Base-by-base conservation (phyloP, 805 yeast genomes). In the Metschnikowia lochheadii region DNA sequence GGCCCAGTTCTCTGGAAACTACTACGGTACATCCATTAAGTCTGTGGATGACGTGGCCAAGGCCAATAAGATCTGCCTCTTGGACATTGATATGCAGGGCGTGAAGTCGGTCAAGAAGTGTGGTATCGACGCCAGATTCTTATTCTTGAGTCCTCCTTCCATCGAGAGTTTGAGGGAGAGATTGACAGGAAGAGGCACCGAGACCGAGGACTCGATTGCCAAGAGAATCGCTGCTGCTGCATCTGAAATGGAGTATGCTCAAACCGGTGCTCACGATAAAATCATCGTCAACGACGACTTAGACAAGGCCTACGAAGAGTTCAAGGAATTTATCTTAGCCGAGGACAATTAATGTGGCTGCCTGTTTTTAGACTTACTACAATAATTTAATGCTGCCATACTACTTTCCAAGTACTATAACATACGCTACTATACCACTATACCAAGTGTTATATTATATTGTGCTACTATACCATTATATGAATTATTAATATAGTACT, bases 1-100 rank as follows among this genome's bases (percentile, higher is more conserved):
- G 94, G 99, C 99, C 4, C 94, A 90, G 71, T 94, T 94, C 64
- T 89, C 96, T 11, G 98, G 98, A 47, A 94, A 94, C 78, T 91
- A 87, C 77, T 94, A 94, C 71, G 99, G 99, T 52, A 94, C 99
- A 45, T 78, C 96, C 43, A 77, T 89, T 61, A 85, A 82, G 63
- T 85, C 96, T 31, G 97, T 94, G 42, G 79, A 87, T 60, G 85
- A 84, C 56, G 91, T 87, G 41, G 67, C 79, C 45, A 69, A 70
- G 47, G 67, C 77, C 53, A 87, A 89, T 60, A 82, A 79, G 68
- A 85, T 84, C 48, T 94, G 98, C 75, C 84, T 94, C 55, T 78
- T 94, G 65, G 99, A 94, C 71, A 94, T 94, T 58, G 99, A 94
- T 79, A 91, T 92, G 97, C 98, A 94, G 75, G 99, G 99, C 58